Evolutionary conservation across 169 alveolate species (phyloP), one percentile per base, ranked within the genome.

Genomic region (Eimeria acervulina): DNA sequence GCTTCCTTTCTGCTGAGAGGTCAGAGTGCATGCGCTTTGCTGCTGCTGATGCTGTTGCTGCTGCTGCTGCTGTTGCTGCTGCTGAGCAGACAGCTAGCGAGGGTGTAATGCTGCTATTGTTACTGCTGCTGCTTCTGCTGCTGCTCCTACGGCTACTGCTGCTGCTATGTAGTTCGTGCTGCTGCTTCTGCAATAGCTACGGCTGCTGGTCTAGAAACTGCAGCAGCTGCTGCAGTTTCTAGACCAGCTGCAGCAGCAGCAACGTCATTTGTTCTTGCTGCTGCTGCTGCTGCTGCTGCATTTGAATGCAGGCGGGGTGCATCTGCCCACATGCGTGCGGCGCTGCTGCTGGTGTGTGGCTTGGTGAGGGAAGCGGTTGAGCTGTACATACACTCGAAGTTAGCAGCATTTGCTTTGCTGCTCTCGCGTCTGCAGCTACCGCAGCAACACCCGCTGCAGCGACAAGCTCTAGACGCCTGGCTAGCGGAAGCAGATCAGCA

Each of bases 1-100:
- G 87, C 87, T 76, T 76, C 87, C 87, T 76, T 19, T 76, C 87
- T 76, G 12, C 51, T 8, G 33, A 76, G 19, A 38, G 87, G 87
- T 42, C 12, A 42, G 87, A 21, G n/a, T 55, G 66, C 66, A 55
- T 55, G 66, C 66, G 15, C n/a, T 47, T 47, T 47, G 55, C 66
- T 13, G n/a, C 26, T 55, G 66, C 66, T 55, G 15, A 10, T 55
- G n/a, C 66, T 55, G 66, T 23, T 55, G 66, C 66, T 13, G 66
- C 26, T 36, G 81, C 42, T 70, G 19, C 31, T 26, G 51, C 44
- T 68, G 40, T 1, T 33, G 36, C 47, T 68, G 80, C 80, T 28
- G n/a, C 87, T 76, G 33, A 12, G 1, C n/a, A n/a, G 47, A 66
- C 19, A 47, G 55, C 55, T 47, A 47, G 55, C 55, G 55, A 47